Evolutionary conservation across 495 filamentous ascomycete genomes (phyloP).

Genomic region (Wilcoxina mikolae): DNA sequence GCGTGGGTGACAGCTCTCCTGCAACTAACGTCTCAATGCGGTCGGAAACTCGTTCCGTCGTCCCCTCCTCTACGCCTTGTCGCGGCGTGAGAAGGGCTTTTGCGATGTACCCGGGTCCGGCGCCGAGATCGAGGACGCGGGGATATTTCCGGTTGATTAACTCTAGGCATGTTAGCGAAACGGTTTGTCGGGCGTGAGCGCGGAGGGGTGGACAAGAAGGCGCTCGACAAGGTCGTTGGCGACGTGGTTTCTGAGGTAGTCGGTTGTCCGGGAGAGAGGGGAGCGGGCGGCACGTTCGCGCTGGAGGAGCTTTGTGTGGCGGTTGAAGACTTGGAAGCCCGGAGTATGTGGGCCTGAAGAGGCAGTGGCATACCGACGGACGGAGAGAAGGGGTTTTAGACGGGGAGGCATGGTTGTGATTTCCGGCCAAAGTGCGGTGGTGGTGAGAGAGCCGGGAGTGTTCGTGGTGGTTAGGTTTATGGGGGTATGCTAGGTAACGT

Average conservation of each 20-base stretch:
- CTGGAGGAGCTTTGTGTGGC: conserved; percentile 70
- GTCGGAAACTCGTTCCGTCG: conserved; percentile 41
- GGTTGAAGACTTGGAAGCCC: conserved; percentile 80
- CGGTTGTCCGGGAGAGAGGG: conserved; percentile 55
- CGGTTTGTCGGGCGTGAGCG: not conserved
- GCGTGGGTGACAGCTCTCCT: conserved; percentile 59
- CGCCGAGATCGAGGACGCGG: conserved; percentile 79
- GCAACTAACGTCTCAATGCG: conserved; percentile 59
- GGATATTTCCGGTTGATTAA: conserved; percentile 83
- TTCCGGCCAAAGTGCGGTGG: too few relatives aligned
- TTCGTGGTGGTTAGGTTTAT: not conserved
- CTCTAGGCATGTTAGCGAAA: conserved; percentile 31
- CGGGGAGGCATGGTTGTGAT: conserved; percentile 12
- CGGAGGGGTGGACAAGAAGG: conserved; percentile 45
- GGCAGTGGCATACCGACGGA: conserved; percentile 17
- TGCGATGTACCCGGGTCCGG: conserved; percentile 90
- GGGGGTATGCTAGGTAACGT: not conserved
- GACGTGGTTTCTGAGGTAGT: conserved; percentile 87
- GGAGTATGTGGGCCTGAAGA: conserved; percentile 16
- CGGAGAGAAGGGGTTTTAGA: not conserved
- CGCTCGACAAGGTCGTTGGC: conserved; percentile 74
- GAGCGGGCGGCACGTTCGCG: conserved; percentile 69
- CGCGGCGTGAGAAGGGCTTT: conserved; percentile 33
- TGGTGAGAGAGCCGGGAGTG: not conserved
- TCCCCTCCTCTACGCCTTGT: conserved; percentile 32